Conservation (phyloP, 2,329 filamentous ascomycete species). For the Thelonectria discophora region DNA sequence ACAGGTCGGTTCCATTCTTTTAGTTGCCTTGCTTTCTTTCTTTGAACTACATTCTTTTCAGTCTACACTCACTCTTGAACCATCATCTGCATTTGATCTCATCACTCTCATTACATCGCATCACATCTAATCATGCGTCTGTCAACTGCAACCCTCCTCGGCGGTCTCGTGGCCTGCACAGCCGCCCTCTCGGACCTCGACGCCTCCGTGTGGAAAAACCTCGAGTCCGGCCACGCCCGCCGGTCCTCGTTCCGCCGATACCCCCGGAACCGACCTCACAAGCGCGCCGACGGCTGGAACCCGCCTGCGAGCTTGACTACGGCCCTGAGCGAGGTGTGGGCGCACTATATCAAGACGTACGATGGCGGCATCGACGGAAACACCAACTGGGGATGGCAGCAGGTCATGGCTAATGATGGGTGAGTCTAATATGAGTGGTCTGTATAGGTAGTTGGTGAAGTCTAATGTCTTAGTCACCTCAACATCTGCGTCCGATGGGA, state of each 20-base stretch:
- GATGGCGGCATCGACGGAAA: constrained; percentile 32
- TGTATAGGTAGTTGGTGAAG: neutral
- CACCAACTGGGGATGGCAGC: constrained; percentile 45
- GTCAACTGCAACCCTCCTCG: constrained; percentile 8
- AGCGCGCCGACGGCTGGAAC: constrained; percentile 34
- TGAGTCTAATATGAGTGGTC: too few species aligned
- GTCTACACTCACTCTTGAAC: neutral
- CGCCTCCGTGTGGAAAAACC: constrained; percentile 28
- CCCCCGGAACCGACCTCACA: constrained; percentile 28
- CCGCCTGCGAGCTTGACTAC: constrained; percentile 24
- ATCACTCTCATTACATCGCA: too few species aligned
- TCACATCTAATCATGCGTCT: constrained; percentile 4
- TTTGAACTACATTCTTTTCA: neutral
- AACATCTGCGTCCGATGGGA: constrained; percentile 55
- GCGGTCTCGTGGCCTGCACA: constrained; percentile 20
- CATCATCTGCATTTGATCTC: neutral
- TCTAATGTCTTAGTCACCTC: constrained; percentile 17
- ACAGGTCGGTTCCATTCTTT: constrained; percentile 13
- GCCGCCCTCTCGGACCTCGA: constrained; percentile 32
- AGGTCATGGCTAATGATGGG: constrained; percentile 44
- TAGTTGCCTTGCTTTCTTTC: neutral
- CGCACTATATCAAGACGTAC: constrained; percentile 30
- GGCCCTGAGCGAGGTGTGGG: constrained; percentile 31
- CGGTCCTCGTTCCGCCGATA: neutral
- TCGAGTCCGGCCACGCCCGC: constrained; percentile 21